Conservation (phyloP, 192 early-diverging fungal genomes). For the Podochytrium sp. region DNA sequence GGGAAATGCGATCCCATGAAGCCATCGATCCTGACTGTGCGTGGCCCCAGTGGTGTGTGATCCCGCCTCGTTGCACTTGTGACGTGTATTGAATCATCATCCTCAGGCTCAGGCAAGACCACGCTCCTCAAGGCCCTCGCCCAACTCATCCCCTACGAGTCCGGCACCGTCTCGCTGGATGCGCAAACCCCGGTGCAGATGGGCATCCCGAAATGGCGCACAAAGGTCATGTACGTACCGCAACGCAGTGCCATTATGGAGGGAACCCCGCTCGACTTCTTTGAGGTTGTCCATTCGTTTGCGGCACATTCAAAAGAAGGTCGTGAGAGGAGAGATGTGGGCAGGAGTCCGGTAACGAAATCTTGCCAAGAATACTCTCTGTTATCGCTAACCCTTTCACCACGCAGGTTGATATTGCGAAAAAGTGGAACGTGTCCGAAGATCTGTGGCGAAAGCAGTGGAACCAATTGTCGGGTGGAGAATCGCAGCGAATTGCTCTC, state of each 20-base stretch:
- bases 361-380: too few species aligned
- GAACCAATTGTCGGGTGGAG: conserved; percentile 81
- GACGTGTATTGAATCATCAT: not conserved
- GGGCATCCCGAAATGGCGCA: conserved; percentile 73
- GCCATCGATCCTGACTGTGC: conserved; percentile 13
- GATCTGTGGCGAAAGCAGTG: conserved; percentile 78
- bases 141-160: conserved; percentile 68
- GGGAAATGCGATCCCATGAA: not conserved
- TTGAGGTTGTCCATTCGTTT: too few species aligned
- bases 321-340: too few species aligned
- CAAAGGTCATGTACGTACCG: conserved; percentile 84
- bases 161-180: conserved; percentile 57
- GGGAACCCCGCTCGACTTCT: conserved; percentile 65
- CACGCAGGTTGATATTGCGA: conserved; percentile 58
- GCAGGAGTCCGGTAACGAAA: too few species aligned
- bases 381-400: too few species aligned
- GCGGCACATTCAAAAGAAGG: too few species aligned
- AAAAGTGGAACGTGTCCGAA: conserved; percentile 65
- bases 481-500: conserved; percentile 79
- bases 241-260: conserved; percentile 74
- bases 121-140: conserved; percentile 85
- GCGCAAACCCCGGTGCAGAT: conserved; percentile 33
- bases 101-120: conserved; percentile 63
- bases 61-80: too few species aligned
- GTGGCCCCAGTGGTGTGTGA: conserved; percentile 31